Evolutionary conservation across 2,329 filamentous ascomycete genomes (phyloP), one percentile per base, ranked within the genome.

Genomic region (Calonectria pauciramosa): DNA sequence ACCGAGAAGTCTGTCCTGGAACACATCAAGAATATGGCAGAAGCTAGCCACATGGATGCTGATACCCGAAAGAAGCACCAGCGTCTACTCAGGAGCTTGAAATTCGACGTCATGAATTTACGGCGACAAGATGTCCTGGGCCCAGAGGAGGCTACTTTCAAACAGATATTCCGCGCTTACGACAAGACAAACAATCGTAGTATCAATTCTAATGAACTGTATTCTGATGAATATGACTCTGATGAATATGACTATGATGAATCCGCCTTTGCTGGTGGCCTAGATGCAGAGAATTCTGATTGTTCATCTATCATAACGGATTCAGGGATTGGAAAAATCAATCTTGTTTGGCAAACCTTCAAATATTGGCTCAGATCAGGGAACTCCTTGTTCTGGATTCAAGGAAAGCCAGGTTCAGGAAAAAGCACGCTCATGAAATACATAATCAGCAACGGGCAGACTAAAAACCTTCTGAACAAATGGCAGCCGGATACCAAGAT

Each of bases 391-490:
- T 76, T 76, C 1, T 78, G 47, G 4, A 44, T 78, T 10, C 38
- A 2, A 13, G 77, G 77, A 1, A 78, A 79, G 3, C 66, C 77
- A 7, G 77, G 77, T 0, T 77, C 75, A 1, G 77, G 74, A 0
- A 78, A 79, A 56, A 79, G 77, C 13, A 76, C 75, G 0, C 13
- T 79, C 4, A 11, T 79, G 0, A 79, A 75, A 1, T 74, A 51
- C 13, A 38, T 77, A 1, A 10, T 72, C 2, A 20, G 56, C 0
- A 63, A 77, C 32, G 0, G 44, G 1, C 49, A 4, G 1, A 76
- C 72, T 0, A 4, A 2, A 16, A 20, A 32, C 6, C 11, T 54
- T 11, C 28, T 32, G 1, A 20, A 32, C 11, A 7, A 54, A 20
- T 54, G 51, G 51, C 51, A 54, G 4, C 51, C 51, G 4, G n/a